These are phyloP conservation scores for Solanum aculeatissimum DNA, from an alignment of 305 asterid genomes.

Conservation along the genomic window DNA sequence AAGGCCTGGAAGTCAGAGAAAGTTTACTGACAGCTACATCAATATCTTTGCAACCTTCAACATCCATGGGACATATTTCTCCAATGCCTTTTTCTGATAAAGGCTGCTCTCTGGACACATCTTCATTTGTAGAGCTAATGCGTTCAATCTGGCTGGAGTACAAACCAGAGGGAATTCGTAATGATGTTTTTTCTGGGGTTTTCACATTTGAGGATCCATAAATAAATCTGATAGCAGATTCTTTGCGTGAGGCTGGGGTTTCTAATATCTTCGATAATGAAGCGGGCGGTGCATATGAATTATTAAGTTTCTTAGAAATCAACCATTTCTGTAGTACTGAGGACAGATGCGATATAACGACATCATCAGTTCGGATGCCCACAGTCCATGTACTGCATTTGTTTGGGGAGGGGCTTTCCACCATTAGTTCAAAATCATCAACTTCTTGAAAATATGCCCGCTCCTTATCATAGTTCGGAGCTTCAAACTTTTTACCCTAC, in stretches of 20 bases:
- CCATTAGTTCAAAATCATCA: slow-evolving; percentile 80
- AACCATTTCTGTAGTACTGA: slow-evolving; percentile 77
- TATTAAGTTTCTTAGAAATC: slow-evolving; percentile 42
- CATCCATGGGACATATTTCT: slow-evolving; percentile 3
- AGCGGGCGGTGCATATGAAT: slow-evolving; percentile 38
- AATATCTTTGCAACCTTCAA: slow-evolving; percentile 45
- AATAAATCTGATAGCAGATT: slow-evolving; percentile 11
- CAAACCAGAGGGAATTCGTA: slow-evolving; percentile 21
- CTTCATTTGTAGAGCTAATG: slow-evolving; percentile 30
- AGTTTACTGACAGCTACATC: slow-evolving; percentile 52
- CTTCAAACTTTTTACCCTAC: slow-evolving; percentile 46
- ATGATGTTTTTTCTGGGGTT: slow-evolving; percentile 19
- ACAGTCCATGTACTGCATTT: slow-evolving; percentile 59
- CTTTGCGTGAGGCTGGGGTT: slow-evolving; percentile 35
- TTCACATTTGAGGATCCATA: slow-evolving; percentile 17
- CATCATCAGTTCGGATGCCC: slow-evolving; percentile 32
- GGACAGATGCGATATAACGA: slow-evolving; percentile 47
- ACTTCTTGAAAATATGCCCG: slow-evolving; percentile 81
- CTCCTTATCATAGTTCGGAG: slow-evolving; percentile 59
- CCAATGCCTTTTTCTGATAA: background rate
- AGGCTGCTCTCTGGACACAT: slow-evolving; percentile 16
- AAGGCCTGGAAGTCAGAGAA: slow-evolving; percentile 49
- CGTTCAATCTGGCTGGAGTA: slow-evolving; percentile 19
- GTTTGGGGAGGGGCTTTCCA: slow-evolving; percentile 97
- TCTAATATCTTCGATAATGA: slow-evolving; percentile 73